Conservation (phyloP, 768 basidiomycete species). For the Phlegmacium glaucopus region DNA sequence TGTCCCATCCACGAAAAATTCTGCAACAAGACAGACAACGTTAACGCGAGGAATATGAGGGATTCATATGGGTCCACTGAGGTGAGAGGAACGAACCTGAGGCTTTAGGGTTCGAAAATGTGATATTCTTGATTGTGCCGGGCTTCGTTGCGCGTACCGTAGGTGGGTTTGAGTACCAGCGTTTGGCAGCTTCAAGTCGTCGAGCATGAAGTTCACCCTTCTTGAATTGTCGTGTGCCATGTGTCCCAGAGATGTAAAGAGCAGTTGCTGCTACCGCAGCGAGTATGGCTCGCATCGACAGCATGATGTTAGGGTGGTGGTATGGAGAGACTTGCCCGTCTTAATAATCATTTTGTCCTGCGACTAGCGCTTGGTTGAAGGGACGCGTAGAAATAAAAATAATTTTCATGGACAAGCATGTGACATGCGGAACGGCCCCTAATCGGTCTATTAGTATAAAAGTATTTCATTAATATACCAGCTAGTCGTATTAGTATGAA, state of each 20-base stretch:
- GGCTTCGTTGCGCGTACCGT: constrained; percentile 14
- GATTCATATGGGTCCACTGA: too few relatives aligned
- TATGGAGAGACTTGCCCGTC: too few relatives aligned
- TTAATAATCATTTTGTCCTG: too few relatives aligned
- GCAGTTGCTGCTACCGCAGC: constrained; percentile 13
- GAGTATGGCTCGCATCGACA: not conserved
- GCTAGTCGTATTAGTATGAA: too few relatives aligned
- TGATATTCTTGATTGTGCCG: constrained; percentile 53
- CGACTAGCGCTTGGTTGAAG: too few relatives aligned
- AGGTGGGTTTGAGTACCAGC: constrained; percentile 24
- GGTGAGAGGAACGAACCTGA: constrained; percentile 41
- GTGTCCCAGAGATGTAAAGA: constrained; percentile 10
- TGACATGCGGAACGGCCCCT: too few relatives aligned
- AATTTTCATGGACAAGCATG: too few relatives aligned
- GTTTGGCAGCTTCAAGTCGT: constrained; percentile 47
- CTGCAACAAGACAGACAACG: constrained; percentile 25
- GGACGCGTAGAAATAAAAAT: too few relatives aligned
- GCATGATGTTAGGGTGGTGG: not conserved
- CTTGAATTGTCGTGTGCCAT: constrained; percentile 29
- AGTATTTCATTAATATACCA: too few relatives aligned
- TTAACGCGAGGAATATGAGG: not conserved
- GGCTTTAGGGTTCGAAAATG: constrained; percentile 64
- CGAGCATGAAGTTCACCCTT: constrained; percentile 41
- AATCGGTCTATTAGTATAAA: too few relatives aligned
- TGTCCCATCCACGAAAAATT: constrained; percentile 68